Evolutionary conservation across 1,139 yeast species (phyloP), one percentile per base, ranked within the genome.

Genomic region (Geotrichum australiense): DNA sequence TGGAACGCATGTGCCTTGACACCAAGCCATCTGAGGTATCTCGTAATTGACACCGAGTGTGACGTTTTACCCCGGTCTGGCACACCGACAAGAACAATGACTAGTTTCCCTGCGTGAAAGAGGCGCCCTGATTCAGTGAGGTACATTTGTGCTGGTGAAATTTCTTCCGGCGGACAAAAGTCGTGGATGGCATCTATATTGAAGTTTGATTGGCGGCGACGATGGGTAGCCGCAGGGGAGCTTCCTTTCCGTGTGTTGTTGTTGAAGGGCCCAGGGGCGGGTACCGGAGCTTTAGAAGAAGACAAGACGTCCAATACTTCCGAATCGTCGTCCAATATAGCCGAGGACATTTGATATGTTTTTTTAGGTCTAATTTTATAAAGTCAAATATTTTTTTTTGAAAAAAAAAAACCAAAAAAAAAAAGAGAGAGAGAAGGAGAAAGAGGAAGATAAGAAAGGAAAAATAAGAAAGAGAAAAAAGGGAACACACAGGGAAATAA

Each of bases 41-140:
- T 72, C 1, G 96, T 86, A 49, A 91, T 71, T 10, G 95, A 80
- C 22, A 89, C 96, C 6, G 96, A 81, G 46, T 89, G 71, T 58
- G 87, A 89, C 1, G 98, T 91, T 59, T 91, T 91, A 4, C 98
- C 96, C 43, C 97, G 73, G 1, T 96, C 98, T 1, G 98, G 98
- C 48, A 89, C 70, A 0, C 98, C 98, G 5, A 86, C 94, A 52
- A 91, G 70, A 8, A 83, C 85, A 46, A 91, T 81, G 56, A 94
- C 78, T 41, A 91, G 79, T 56, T 86, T 85, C 2, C 98, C 98
- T 3, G 97, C 97, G 56, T 91, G 97, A 65, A 85, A 91, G 54
- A 91, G 69, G 48, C 86, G 71, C 0, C 96, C 96, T 0, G 87
- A 77, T 50, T 86, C 95, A 0, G 96, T 89, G 10, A 93, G 79